These are phyloP conservation scores for Monosporascus sp. DNA, from an alignment of 2,329 filamentous ascomycete species.

Conservation along the genomic window DNA sequence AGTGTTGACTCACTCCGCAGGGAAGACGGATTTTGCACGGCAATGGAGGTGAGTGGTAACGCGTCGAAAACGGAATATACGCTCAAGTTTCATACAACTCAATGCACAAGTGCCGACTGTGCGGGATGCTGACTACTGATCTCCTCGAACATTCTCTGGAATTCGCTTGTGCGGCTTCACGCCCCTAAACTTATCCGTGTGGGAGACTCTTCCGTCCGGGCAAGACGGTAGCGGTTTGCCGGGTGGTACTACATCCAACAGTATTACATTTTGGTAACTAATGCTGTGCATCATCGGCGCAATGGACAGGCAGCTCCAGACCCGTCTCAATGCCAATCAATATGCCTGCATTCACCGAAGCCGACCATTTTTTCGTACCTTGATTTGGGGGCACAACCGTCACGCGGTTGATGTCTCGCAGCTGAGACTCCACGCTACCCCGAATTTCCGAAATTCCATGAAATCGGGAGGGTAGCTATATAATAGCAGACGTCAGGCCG, in stretches of 20 bases:
- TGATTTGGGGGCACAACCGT: constrained; percentile 8
- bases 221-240: too few species aligned
- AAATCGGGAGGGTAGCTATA: background rate
- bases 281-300: background rate
- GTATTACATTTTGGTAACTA: background rate
- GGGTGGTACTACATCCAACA: too few species aligned
- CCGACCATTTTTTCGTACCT: background rate
- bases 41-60: background rate
- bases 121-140: too few species aligned
- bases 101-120: too few species aligned
- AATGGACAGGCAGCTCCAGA: background rate
- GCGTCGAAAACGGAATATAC: background rate
- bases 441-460: background rate
- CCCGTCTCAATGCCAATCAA: background rate
- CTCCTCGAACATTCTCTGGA: too few species aligned
- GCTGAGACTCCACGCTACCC: background rate
- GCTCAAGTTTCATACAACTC: too few species aligned
- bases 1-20: background rate
- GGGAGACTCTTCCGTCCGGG: too few species aligned
- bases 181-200: too few species aligned
- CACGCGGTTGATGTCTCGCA: background rate
- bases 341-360: background rate
- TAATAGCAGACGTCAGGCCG: background rate
- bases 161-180: too few species aligned
- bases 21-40: background rate